These are phyloP conservation scores for Eucalyptus viminalis DNA, from an alignment of 345 rosid genomes.

Conservation along the genomic window DNA sequence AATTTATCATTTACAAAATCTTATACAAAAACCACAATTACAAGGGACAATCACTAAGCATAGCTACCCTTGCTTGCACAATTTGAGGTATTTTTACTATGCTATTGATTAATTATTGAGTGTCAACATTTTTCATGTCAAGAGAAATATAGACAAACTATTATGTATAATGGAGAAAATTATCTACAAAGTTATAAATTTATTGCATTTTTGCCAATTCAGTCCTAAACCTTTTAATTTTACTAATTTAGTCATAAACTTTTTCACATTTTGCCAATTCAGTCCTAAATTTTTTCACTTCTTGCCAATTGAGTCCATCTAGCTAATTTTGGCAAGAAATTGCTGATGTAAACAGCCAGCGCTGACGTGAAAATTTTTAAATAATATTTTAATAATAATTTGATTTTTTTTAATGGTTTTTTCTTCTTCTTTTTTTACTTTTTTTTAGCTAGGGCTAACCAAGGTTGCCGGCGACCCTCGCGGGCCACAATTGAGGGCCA, in stretches of 20 bases:
- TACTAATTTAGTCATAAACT: too few species aligned
- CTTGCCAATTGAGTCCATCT: accelerated
- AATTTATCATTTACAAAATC: neutral
- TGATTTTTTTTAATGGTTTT: too few species aligned
- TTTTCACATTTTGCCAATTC: neutral
- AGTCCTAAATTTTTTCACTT: accelerated
- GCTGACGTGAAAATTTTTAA: accelerated
- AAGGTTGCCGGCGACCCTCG: accelerated
- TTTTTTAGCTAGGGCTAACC: too few species aligned
- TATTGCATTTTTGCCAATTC: accelerated
- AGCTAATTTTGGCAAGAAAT: neutral
- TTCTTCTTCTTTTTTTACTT: too few species aligned
- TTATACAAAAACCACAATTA: neutral
- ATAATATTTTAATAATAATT: too few species aligned
- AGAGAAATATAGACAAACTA: neutral
- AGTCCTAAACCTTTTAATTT: accelerated
- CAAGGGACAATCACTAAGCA: neutral
- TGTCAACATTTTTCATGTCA: neutral
- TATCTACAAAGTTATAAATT: accelerated
- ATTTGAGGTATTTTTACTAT: neutral
- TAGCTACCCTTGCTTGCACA: neutral
- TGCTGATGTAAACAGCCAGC: accelerated
- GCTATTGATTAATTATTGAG: neutral
- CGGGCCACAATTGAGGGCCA: too few species aligned
- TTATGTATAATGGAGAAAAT: neutral